A percentile compares a stretch with the other conserved stretches of the same genome.
phyloP scores from a whole-genome alignment of 2,329 filamentous ascomycete genomes.

The Trichoderma sp. region DNA sequence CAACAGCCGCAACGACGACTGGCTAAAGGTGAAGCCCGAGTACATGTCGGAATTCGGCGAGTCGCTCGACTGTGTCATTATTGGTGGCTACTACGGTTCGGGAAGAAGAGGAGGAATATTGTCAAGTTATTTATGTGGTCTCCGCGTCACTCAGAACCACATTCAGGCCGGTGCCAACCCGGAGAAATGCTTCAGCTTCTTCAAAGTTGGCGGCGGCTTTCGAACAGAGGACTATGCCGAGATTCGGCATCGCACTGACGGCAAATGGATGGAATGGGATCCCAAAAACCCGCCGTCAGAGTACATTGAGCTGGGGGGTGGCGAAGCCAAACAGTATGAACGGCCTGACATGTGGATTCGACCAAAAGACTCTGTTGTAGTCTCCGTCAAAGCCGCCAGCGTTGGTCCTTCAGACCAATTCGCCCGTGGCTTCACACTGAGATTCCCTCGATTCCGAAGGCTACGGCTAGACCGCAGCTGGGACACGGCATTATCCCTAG shows the following conservation, averaged over 20 bases:
- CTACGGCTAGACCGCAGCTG: slow-evolving; percentile 82
- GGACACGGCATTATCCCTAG: slow-evolving; percentile 73
- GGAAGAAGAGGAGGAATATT: slow-evolving; percentile 79
- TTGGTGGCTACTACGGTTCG: slow-evolving; percentile 91
- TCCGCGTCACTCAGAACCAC: slow-evolving; percentile 71
- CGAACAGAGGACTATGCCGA: slow-evolving; percentile 79
- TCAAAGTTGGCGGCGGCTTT: slow-evolving; percentile 96
- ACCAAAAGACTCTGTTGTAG: slow-evolving; percentile 79
- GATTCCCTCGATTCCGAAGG: slow-evolving; percentile 86
- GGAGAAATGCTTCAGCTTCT: slow-evolving; percentile 89
- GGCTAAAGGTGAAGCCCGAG: slow-evolving; percentile 98
- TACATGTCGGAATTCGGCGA: slow-evolving; percentile 98
- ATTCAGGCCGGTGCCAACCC: slow-evolving; percentile 57
- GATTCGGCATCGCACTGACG: slow-evolving; percentile 79
- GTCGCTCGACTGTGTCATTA: slow-evolving; percentile 81
- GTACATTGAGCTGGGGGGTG: slow-evolving; percentile 79
- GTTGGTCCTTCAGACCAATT: slow-evolving; percentile 76
- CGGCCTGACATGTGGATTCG: slow-evolving; percentile 90
- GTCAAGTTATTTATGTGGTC: slow-evolving; percentile 86
- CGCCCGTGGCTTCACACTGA: slow-evolving; percentile 70
- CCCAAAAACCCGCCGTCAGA: slow-evolving; percentile 69
- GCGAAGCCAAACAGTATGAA: slow-evolving; percentile 68
- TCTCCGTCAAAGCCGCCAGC: slow-evolving; percentile 85
- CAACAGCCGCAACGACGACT: slow-evolving; percentile 89
- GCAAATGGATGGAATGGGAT: slow-evolving; percentile 90